phyloP scores from a whole-genome alignment of 1,139 yeast species.

The Sugiyamaella paludigena region DNA sequence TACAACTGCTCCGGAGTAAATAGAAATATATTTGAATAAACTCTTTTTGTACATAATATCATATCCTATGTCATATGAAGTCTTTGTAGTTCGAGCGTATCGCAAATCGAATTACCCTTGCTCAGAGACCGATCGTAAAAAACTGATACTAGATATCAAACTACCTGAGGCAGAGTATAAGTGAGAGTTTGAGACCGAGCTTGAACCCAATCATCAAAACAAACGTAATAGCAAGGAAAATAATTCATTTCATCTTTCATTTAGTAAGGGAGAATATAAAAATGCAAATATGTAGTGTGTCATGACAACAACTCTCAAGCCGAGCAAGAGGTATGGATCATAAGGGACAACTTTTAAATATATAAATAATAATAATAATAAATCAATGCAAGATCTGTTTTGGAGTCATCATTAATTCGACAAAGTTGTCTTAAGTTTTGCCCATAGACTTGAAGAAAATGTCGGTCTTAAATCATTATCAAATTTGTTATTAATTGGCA shows the following conservation, averaged over 20 bases:
- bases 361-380: not conserved
- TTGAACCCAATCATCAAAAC: no score
- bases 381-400: not conserved
- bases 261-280: no score
- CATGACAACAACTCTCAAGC: not conserved
- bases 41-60: not conserved
- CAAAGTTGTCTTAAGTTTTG: conserved; percentile 29
- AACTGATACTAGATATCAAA: no score
- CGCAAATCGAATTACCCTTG: no score
- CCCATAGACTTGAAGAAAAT: conserved; percentile 27
- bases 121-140: no score
- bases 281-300: not conserved
- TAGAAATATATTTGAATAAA: not conserved
- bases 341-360: not conserved
- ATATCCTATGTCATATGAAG: no score
- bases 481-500: conserved; percentile 11
- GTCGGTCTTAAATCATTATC: conserved; percentile 13
- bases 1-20: not conserved
- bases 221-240: no score
- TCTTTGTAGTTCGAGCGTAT: no score
- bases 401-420: conserved; percentile 23
- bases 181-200: no score
- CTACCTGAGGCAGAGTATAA: no score
- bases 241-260: no score
- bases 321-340: not conserved